phyloP scores from a whole-genome alignment of 148 eudicot species.

The Limonium bicolor region DNA sequence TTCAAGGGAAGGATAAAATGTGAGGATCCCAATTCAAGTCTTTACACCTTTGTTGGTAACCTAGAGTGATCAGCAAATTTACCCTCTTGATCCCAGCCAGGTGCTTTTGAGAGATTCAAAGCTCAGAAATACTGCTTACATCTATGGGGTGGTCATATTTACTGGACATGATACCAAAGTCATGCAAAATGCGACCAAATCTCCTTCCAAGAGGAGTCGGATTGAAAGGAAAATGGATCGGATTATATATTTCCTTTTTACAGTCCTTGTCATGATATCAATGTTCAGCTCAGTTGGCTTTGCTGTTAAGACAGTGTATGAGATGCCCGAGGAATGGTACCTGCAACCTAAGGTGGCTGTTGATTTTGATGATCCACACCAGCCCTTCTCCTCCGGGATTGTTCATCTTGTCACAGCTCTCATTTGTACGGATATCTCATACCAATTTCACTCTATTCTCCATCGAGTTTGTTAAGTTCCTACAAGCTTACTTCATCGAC shows the following conservation, averaged over 20 bases:
- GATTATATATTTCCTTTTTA: conserved; percentile 73
- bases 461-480: conserved; percentile 87
- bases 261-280: conserved; percentile 68
- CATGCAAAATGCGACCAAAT: conserved; percentile 74
- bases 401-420: conserved; percentile 81
- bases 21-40: conserved; percentile 85
- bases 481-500: conserved; percentile 84
- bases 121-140: conserved; percentile 70
- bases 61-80: conserved; percentile 67
- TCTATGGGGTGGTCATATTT: conserved; percentile 82
- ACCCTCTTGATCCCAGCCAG: conserved; percentile 84
- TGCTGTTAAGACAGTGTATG: conserved; percentile 36
- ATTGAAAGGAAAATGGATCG: conserved; percentile 88
- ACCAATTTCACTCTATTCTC: conserved; percentile 89
- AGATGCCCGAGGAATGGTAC: conserved; percentile 83
- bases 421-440: conserved; percentile 85
- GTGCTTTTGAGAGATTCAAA: conserved; percentile 92
- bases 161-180: conserved; percentile 93
- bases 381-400: conserved; percentile 41
- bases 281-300: conserved; percentile 73
- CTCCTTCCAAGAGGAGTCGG: conserved; percentile 87
- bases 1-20: conserved; percentile 52
- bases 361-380: conserved; percentile 32
- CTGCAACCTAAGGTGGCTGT: conserved; percentile 26
- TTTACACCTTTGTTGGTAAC: conserved; percentile 88